phyloP scores from a whole-genome alignment of 768 basidiomycete genomes.

The Lentinula boryana region DNA sequence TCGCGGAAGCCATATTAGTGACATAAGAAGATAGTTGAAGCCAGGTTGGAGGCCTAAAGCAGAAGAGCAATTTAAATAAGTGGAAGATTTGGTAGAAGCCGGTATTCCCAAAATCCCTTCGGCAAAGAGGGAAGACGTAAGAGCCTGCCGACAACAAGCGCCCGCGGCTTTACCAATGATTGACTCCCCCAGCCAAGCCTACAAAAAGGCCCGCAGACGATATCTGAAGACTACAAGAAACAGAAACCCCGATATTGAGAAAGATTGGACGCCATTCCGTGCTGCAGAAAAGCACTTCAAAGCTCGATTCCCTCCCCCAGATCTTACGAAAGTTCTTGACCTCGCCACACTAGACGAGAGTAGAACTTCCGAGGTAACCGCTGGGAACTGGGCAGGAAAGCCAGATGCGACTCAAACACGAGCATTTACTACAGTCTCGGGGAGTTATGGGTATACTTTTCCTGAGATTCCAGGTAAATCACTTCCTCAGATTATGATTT shows the following conservation, averaged over 20 bases:
- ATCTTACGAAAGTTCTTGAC: conserved; percentile 66
- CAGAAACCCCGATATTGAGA: conserved; percentile 36
- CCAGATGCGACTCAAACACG: conserved; percentile 27
- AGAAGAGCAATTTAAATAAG: not conserved
- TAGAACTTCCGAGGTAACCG: conserved; percentile 33
- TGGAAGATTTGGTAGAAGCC: not conserved
- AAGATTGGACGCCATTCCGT: conserved; percentile 70
- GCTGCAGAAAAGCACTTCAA: conserved; percentile 79
- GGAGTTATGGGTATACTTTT: conserved; percentile 36
- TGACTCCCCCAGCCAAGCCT: conserved; percentile 19
- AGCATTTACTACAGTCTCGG: conserved; percentile 12
- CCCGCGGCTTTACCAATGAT: not conserved
- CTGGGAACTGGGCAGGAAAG: conserved; percentile 43
- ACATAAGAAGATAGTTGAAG: conserved; percentile 40
- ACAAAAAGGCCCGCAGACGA: conserved; percentile 48
- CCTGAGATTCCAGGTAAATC: conserved; percentile 52
- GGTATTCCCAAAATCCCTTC: not conserved
- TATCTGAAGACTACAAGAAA: conserved; percentile 57
- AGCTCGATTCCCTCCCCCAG: conserved; percentile 70
- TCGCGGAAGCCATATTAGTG: conserved; percentile 66
- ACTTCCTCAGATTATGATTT: not conserved
- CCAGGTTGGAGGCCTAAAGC: not conserved
- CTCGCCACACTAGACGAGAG: conserved; percentile 40
- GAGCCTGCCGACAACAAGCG: not conserved
- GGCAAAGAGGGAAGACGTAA: not conserved